Conservation (phyloP, 1,139 yeast species). For the Diutina pseudorugosa region DNA sequence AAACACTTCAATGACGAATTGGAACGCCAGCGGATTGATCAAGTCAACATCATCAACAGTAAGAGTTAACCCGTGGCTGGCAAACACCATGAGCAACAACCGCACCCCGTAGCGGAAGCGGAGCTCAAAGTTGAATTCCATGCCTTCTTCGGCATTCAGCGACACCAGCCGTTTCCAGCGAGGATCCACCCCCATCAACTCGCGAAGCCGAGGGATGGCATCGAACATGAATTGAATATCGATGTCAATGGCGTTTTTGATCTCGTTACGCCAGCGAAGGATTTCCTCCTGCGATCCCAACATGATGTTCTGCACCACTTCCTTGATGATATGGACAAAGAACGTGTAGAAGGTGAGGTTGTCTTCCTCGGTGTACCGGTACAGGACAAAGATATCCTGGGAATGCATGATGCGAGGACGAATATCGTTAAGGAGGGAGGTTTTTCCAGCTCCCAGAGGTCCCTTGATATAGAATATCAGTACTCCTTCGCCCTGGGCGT, state of each 20-base stretch:
- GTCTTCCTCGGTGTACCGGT: neutral
- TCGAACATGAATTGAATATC: conserved; percentile 32
- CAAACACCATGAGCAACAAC: conserved; percentile 28
- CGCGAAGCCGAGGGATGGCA: conserved; percentile 33
- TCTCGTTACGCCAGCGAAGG: conserved; percentile 30
- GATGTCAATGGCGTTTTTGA: conserved; percentile 26
- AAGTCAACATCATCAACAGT: conserved; percentile 39
- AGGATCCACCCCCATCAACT: conserved; percentile 22
- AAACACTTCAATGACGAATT: conserved; percentile 18
- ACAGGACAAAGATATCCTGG: neutral
- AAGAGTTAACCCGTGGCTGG: conserved; percentile 31
- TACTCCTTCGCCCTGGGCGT: conserved; percentile 10
- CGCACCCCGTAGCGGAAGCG: conserved; percentile 33
- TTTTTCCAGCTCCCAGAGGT: conserved; percentile 37
- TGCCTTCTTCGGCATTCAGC: conserved; percentile 8
- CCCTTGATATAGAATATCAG: conserved; percentile 29
- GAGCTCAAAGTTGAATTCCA: conserved; percentile 21
- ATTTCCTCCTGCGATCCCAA: conserved; percentile 14
- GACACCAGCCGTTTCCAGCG: neutral
- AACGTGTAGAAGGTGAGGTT: neutral
- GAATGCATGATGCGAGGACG: conserved; percentile 9
- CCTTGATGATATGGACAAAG: neutral
- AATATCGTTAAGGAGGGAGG: conserved; percentile 31
- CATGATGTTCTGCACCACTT: neutral
- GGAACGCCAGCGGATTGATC: conserved; percentile 22